Evolutionary conservation across 805 yeast genomes (phyloP).

Genomic region (Teunomyces cretensis): DNA sequence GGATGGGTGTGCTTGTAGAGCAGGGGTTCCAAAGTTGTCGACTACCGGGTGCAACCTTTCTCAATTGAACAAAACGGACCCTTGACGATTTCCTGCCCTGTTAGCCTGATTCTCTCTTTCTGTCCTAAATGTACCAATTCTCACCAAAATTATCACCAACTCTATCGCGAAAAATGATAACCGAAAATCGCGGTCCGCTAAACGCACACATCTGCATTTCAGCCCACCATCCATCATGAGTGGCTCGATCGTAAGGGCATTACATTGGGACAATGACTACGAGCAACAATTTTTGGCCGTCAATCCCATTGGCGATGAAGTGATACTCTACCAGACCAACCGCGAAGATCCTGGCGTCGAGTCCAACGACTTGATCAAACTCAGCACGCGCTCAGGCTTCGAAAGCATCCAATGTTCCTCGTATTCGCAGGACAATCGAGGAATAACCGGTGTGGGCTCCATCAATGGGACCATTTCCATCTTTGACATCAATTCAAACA

Average conservation of each 20-base stretch:
- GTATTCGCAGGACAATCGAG: slow-evolving; percentile 54
- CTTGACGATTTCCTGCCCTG: no score
- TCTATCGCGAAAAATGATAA: neutral
- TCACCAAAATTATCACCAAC: neutral
- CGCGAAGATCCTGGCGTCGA: slow-evolving; percentile 48
- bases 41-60: no score
- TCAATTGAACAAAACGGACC: no score
- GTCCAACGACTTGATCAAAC: slow-evolving; percentile 48
- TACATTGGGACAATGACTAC: slow-evolving; percentile 56
- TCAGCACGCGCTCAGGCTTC: slow-evolving; percentile 60
- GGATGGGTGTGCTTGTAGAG: no score
- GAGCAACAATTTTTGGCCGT: slow-evolving; percentile 64
- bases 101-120: no score
- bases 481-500: slow-evolving; percentile 53
- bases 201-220: neutral
- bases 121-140: no score
- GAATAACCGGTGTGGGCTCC: slow-evolving; percentile 73
- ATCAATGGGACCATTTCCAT: slow-evolving; percentile 64
- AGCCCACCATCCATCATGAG: slow-evolving; percentile 38
- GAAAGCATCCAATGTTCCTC: slow-evolving; percentile 67
- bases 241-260: slow-evolving; percentile 59
- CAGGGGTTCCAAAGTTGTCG: no score
- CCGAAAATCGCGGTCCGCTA: neutral
- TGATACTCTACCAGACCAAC: slow-evolving; percentile 59
- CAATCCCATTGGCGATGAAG: slow-evolving; percentile 79